These are phyloP conservation scores for Pseudogymnoascus sp. DNA, from an alignment of 2,329 filamentous ascomycete genomes.

Conservation along the genomic window DNA sequence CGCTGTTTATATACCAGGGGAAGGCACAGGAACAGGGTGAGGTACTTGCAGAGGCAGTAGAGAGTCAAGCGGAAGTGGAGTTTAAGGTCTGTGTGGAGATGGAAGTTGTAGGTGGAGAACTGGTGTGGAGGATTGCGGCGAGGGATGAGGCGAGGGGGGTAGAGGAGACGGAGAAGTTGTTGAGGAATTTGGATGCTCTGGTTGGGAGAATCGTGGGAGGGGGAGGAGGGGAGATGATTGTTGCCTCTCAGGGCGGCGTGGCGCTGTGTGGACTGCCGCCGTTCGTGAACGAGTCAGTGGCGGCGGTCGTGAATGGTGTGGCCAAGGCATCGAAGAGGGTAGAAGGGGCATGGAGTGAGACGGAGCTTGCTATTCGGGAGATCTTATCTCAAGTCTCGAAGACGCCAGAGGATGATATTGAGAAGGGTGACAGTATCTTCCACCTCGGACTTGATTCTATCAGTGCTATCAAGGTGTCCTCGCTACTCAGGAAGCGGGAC, in stretches of 20 bases:
- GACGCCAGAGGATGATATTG: conserved; percentile 47
- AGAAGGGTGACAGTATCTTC: conserved; percentile 56
- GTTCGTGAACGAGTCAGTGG: conserved; percentile 26
- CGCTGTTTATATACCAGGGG: conserved; percentile 59
- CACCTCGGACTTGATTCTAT: conserved; percentile 83
- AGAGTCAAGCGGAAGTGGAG: conserved; percentile 60
- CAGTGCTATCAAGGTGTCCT: conserved; percentile 72
- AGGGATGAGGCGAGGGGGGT: conserved; percentile 46
- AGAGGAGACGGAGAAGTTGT: conserved; percentile 39
- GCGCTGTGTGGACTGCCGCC: conserved; percentile 57
- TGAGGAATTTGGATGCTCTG: conserved; percentile 51
- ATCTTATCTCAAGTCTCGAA: conserved; percentile 50
- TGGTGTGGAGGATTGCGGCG: conserved; percentile 67
- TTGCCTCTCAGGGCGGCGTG: conserved; percentile 42
- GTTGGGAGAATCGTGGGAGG: conserved; percentile 47
- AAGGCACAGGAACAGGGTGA: background rate
- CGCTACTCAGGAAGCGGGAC: conserved; percentile 54
- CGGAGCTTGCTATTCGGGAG: conserved; percentile 34
- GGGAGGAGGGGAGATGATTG: conserved; percentile 43
- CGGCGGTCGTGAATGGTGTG: background rate
- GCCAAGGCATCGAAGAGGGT: background rate
- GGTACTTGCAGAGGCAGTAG: conserved; percentile 22
- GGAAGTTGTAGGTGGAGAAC: conserved; percentile 46
- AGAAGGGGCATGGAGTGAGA: conserved; percentile 28
- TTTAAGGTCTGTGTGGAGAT: conserved; percentile 79